A percentile compares a stretch with the other conserved stretches of the same genome.
Conservation (phyloP, 169 alveolate species). For the Besnoitia besnoiti region DNA sequence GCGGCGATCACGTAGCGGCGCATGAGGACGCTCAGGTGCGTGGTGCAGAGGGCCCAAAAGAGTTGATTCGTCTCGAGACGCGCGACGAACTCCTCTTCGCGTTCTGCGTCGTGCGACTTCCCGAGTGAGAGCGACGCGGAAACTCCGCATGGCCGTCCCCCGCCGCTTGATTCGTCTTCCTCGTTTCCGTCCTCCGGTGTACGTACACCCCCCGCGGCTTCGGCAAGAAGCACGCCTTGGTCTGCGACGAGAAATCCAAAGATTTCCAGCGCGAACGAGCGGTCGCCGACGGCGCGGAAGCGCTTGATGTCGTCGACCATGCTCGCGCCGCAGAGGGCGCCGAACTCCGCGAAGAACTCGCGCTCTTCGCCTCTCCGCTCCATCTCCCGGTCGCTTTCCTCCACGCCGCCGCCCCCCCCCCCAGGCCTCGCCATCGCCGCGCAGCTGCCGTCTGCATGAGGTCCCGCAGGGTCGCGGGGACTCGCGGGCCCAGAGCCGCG, state of each 20-base stretch:
- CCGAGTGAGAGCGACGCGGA: not conserved
- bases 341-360: no score
- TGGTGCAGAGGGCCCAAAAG: not conserved
- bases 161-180: not conserved
- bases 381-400: not conserved
- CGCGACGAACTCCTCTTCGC: not conserved
- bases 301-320: constrained; percentile 4
- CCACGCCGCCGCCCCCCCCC: not conserved
- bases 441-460: not conserved
- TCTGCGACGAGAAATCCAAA: constrained; percentile 22
- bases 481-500: not conserved
- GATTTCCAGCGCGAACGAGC: not conserved
- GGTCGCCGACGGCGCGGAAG: constrained; percentile 11
- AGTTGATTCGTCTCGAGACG: not conserved
- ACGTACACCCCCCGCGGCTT: not conserved
- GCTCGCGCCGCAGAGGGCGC: not conserved
- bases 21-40: not conserved
- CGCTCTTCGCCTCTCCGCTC: not conserved
- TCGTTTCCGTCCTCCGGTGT: not conserved
- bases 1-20: constrained; percentile 41
- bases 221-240: not conserved
- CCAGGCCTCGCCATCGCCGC: not conserved
- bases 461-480: not conserved
- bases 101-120: not conserved
- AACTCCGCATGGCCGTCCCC: no score